Evolutionary conservation across 441 rosid species (phyloP).

Genomic region (Caryocar brasiliense): DNA sequence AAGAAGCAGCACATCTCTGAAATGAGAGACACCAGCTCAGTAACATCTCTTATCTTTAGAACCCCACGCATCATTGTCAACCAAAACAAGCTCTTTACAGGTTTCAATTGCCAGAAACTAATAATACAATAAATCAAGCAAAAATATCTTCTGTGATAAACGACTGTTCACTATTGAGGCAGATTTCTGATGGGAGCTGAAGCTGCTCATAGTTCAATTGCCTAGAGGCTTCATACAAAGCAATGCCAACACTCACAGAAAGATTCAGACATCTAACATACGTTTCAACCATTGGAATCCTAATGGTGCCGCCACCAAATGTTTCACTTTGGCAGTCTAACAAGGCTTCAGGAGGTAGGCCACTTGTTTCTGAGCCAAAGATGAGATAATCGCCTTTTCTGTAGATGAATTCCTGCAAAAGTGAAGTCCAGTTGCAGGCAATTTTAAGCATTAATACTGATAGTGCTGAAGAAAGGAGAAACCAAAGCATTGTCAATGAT

Average conservation of each 20-base stretch:
- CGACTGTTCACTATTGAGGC: constrained; percentile 21
- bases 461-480: not conserved
- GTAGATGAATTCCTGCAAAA: constrained; percentile 66
- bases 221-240: constrained; percentile 81
- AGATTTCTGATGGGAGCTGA: constrained; percentile 25
- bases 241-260: constrained; percentile 84
- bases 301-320: constrained; percentile 63
- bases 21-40: no score
- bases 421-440: not conserved
- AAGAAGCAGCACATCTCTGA: no score
- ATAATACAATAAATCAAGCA: constrained; percentile 29
- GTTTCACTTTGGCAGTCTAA: constrained; percentile 48
- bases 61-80: not conserved
- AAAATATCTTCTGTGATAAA: constrained; percentile 55
- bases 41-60: no score
- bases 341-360: constrained; percentile 70
- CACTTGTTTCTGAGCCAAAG: constrained; percentile 82
- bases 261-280: constrained; percentile 86
- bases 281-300: constrained; percentile 90
- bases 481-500: no score
- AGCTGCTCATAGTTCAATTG: constrained; percentile 79
- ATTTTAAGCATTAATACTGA: not conserved
- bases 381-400: constrained; percentile 75
- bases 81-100: not conserved
- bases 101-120: not conserved